These are phyloP conservation scores for Aspergillus aculeatus DNA, from an alignment of 2,329 filamentous ascomycete species.

Conservation along the genomic window DNA sequence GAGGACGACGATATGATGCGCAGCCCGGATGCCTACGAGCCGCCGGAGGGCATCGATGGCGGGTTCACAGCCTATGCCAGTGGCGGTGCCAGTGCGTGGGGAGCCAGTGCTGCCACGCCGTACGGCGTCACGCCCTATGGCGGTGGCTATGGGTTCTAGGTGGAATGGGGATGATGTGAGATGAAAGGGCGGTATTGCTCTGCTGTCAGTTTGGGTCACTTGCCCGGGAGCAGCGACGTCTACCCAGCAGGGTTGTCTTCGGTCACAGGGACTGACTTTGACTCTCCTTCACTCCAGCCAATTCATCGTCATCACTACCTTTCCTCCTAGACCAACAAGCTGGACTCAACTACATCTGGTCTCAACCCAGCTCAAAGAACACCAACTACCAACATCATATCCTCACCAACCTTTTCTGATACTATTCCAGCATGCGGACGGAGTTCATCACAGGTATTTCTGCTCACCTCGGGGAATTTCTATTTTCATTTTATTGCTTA, in stretches of 20 bases:
- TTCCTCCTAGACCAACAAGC: too few species aligned
- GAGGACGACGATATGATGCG: slow-evolving; percentile 47
- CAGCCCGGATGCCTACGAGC: slow-evolving; percentile 51
- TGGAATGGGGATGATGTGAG: not conserved
- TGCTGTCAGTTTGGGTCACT: too few species aligned
- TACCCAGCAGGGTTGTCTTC: too few species aligned
- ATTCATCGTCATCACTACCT: too few species aligned
- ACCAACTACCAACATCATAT: not conserved
- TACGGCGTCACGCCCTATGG: slow-evolving; percentile 49
- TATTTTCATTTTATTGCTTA: too few species aligned
- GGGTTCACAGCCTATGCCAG: slow-evolving; percentile 42
- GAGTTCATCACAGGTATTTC: not conserved
- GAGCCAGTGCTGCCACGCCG: slow-evolving; percentile 59
- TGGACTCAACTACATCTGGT: too few species aligned
- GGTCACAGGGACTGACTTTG: too few species aligned
- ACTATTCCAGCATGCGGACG: not conserved
- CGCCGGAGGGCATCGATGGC: slow-evolving; percentile 45
- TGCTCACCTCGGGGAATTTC: not conserved
- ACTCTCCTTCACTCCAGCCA: too few species aligned
- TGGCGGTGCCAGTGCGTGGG: slow-evolving; percentile 64
- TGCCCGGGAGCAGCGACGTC: too few species aligned
- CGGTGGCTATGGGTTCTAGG: slow-evolving; percentile 30
- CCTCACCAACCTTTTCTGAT: not conserved
- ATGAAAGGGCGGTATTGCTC: not conserved
- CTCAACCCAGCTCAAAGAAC: too few species aligned